Conservation (phyloP, 2,329 filamentous ascomycete species). For the Colletotrichum sp. region DNA sequence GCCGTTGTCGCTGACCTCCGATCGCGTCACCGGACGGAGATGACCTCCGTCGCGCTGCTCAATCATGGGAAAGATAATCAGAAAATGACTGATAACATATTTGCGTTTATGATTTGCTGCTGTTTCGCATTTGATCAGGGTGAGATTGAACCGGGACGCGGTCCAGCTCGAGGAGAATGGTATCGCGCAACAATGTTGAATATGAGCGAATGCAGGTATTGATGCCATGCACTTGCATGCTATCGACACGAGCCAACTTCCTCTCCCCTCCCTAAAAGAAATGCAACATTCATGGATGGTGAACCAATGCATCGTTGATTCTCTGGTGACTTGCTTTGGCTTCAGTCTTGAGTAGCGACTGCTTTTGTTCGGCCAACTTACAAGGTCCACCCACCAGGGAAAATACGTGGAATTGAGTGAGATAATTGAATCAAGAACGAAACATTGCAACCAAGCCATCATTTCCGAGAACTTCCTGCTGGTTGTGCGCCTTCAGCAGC, state of each 20-base stretch:
- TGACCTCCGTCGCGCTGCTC: not conserved
- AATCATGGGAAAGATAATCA: not conserved
- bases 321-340: not conserved
- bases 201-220: fast-evolving
- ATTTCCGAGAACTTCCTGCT: not conserved
- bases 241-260: fast-evolving
- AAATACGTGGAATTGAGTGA: not conserved
- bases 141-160: not conserved
- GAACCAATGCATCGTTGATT: fast-evolving
- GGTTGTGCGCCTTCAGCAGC: not conserved
- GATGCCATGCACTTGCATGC: fast-evolving
- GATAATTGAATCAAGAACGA: not conserved
- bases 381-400: not conserved
- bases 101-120: not conserved
- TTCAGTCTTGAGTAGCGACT: not conserved
- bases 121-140: not conserved
- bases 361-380: not conserved
- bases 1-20: not conserved
- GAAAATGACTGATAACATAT: not conserved
- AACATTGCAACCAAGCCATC: not conserved
- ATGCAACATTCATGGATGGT: not conserved
- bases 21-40: not conserved
- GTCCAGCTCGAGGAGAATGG: not conserved
- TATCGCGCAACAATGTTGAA: not conserved
- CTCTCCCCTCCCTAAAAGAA: not conserved